Evolutionary conservation across 352 stramenopile genomes (phyloP).

Genomic region (Plasmopara halstedii): DNA sequence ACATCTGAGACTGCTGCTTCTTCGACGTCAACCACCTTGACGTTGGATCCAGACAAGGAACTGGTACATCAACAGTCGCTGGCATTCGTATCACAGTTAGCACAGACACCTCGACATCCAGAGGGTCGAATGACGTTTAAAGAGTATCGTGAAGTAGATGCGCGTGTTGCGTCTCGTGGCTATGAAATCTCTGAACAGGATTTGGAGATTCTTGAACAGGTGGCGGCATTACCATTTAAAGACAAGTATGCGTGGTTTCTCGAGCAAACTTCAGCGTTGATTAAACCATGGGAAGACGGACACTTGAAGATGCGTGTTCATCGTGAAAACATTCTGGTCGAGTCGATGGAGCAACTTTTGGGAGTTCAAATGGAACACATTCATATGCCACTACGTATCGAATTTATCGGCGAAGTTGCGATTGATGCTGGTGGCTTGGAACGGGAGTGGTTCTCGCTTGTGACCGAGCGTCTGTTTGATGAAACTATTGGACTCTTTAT

Average conservation of each 20-base stretch:
- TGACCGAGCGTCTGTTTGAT: conserved; percentile 82
- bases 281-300: conserved; percentile 80
- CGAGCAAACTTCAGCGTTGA: conserved; percentile 74
- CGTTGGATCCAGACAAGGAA: conserved; percentile 35
- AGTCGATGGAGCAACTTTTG: conserved; percentile 79
- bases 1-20: conserved; percentile 6
- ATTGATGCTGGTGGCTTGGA: conserved; percentile 87
- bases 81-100: conserved; percentile 80
- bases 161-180: conserved; percentile 68
- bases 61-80: conserved; percentile 76
- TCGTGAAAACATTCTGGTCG: conserved; percentile 76
- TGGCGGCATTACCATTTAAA: conserved; percentile 78
- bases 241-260: conserved; percentile 86
- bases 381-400: conserved; percentile 80
- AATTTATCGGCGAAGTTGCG: conserved; percentile 84
- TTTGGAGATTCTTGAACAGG: conserved; percentile 79
- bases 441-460: conserved; percentile 84
- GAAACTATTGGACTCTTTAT: conserved; percentile 84
- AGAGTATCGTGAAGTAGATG: conserved; percentile 82
- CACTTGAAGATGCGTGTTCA: conserved; percentile 82
- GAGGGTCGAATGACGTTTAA: conserved; percentile 86
- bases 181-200: conserved; percentile 87
- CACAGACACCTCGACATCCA: conserved; percentile 69
- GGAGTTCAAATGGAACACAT: conserved; percentile 84
- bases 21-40: conserved; percentile 10